Percentiles rank a stretch among this genome's conserved stretches.
Conservation (phyloP, 331 rosid genomes). For the Malus hybrid region DNA sequence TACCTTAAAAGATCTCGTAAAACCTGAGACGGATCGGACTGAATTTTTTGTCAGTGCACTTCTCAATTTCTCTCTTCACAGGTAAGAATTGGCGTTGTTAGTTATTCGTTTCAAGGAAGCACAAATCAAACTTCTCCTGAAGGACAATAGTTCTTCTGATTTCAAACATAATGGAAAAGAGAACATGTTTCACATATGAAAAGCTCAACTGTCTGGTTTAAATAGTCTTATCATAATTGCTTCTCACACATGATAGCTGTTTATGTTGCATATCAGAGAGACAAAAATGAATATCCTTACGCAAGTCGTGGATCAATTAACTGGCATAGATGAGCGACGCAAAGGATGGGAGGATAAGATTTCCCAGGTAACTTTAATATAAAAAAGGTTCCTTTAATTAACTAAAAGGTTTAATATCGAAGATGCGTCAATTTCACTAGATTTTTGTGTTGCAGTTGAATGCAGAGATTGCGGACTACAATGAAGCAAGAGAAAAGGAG, state of each 20-base stretch:
- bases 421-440: neutral
- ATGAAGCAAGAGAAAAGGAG: conserved; percentile 65
- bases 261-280: conserved; percentile 30
- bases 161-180: neutral
- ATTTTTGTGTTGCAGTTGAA: conserved; percentile 43
- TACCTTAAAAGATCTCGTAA: conserved; percentile 49
- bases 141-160: neutral
- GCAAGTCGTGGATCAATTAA: conserved; percentile 43
- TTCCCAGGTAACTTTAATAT: conserved; percentile 38
- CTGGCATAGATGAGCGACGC: conserved; percentile 36
- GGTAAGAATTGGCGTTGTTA: conserved; percentile 21
- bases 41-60: conserved; percentile 63
- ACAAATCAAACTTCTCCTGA: too few species aligned
- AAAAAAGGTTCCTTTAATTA: neutral
- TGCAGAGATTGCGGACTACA: conserved; percentile 42
- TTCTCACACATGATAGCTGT: neutral
- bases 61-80: conserved; percentile 57
- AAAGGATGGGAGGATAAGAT: conserved; percentile 40
- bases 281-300: conserved; percentile 39
- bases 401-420: neutral
- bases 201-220: neutral
- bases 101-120: neutral
- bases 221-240: neutral
- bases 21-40: conserved; percentile 50
- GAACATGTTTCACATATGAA: neutral